Evolutionary conservation across 192 early-diverging fungal species (phyloP), one percentile per base, ranked within the genome.

Genomic region (Spizellomyces punctatus): DNA sequence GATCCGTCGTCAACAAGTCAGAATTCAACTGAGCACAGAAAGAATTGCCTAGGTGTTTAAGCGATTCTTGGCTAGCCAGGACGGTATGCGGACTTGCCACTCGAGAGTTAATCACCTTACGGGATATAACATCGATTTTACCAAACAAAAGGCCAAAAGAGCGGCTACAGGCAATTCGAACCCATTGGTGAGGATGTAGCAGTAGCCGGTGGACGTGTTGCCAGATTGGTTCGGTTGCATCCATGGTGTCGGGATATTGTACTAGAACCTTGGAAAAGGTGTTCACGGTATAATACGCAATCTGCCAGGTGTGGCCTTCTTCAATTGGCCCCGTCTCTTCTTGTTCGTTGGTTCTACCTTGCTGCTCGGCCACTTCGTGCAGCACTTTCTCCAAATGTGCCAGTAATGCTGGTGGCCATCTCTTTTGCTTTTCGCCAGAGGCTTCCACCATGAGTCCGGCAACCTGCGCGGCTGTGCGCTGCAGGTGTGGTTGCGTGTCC

Each of bases 171-270:
- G 92, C 79, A 22, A 89, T 65, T 21, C 94, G 89, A 36, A 98
- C 88, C 96, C 96, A 99, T 1, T 87, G 77, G 61, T 98, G 96
- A 21, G 96, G 96, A 74, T 96, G 91, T 44, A 91, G 62, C 57
- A 97, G 75, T 46, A 93, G 86, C 14, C 79, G 71, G n/a, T 83
- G 78, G 4, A 91, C 77, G 58, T 85, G 64, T 19, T 67, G 74
- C 95, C 95, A 98, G 14, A 98, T 73, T 6, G 77, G 67, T 54
- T 77, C 75, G 5, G 81, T 80, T 6, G 78, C 77, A 78, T 79
- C 10, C 56, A 46, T 16, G 54, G 49, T 9, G 56, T 5, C 52
- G 61, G 70, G 52, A 46, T 66, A 84, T 21, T 78, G 60, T 5
- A 57, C 83, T 46, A 91, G 71, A 19, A 95, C 71, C 69, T 94